phyloP scores from a whole-genome alignment of 2,329 filamentous ascomycete species.

The Cryoendolithus antarcticus region DNA sequence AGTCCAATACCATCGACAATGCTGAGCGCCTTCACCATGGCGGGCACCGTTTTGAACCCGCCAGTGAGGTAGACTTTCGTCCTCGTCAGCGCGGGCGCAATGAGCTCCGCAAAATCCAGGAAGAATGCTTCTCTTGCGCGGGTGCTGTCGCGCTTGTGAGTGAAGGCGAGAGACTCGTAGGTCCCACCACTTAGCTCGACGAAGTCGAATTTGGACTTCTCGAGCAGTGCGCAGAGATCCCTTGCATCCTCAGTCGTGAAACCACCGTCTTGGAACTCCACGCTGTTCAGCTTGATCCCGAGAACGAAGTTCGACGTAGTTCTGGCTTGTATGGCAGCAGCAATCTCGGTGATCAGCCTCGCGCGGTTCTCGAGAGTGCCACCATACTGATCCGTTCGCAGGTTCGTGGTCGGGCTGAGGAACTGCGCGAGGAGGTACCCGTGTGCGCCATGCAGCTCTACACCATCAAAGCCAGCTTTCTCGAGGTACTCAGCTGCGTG shows the following conservation, averaged over 20 bases:
- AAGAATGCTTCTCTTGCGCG: conserved; percentile 41
- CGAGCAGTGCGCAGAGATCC: conserved; percentile 36
- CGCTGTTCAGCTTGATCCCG: conserved; percentile 48
- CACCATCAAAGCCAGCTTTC: conserved; percentile 47
- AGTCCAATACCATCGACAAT: conserved; percentile 50
- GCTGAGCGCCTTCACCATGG: conserved; percentile 46
- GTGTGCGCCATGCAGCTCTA: conserved; percentile 34
- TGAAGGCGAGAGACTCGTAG: conserved; percentile 42
- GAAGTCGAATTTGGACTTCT: conserved; percentile 41
- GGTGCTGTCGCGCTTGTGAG: conserved; percentile 41
- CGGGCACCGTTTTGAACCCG: conserved; percentile 42
- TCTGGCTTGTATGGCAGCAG: conserved; percentile 25
- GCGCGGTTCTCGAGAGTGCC: conserved; percentile 32
- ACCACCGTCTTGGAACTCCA: conserved; percentile 42
- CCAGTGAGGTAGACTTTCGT: conserved; percentile 49
- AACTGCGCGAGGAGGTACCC: conserved; percentile 36
- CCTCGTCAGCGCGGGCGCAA: conserved; percentile 36
- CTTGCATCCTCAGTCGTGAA: conserved; percentile 40
- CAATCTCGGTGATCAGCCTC: conserved; percentile 30
- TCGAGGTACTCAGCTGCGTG: conserved; percentile 50
- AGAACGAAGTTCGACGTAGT: conserved; percentile 31
- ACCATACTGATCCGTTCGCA: conserved; percentile 32
- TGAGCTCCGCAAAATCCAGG: conserved; percentile 45
- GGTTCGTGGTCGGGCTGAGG: conserved; percentile 30
- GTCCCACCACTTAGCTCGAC: conserved; percentile 51